These are phyloP conservation scores for Ceratocystis huliohia DNA, from an alignment of 2,329 filamentous ascomycete genomes.

Conservation along the genomic window DNA sequence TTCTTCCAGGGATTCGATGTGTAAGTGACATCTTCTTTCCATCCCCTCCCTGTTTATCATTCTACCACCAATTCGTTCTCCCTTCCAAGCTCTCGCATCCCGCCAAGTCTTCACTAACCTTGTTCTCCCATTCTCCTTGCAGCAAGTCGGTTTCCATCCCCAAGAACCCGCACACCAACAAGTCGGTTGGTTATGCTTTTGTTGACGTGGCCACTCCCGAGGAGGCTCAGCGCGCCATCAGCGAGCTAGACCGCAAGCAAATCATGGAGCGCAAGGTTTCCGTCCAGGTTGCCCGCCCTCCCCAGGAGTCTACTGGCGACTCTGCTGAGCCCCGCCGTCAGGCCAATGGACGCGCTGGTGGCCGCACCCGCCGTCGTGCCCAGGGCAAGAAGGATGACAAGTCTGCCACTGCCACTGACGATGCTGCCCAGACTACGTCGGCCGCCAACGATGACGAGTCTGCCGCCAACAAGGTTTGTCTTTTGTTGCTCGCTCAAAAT, in stretches of 20 bases:
- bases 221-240: constrained; percentile 91
- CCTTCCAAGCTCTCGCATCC: not conserved
- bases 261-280: constrained; percentile 98
- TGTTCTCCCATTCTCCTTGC: constrained; percentile 26
- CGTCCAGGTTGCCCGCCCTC: constrained; percentile 95
- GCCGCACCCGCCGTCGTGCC: constrained; percentile 53
- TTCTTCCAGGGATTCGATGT: constrained; percentile 99
- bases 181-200: constrained; percentile 96
- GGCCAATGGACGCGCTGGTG: constrained; percentile 52
- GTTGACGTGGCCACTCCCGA: constrained; percentile 90
- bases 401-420: constrained; percentile 22
- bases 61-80: not conserved
- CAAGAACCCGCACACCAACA: constrained; percentile 97
- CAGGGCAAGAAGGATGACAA: constrained; percentile 39
- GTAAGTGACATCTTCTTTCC: constrained; percentile 47
- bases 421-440: constrained; percentile 29
- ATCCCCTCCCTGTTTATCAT: not conserved
- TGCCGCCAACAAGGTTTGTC: constrained; percentile 19
- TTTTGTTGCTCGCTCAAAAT: not conserved
- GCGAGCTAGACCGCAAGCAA: constrained; percentile 91
- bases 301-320: constrained; percentile 74
- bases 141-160: constrained; percentile 99
- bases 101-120: not conserved
- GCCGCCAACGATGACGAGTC: constrained; percentile 39
- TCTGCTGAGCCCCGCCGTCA: constrained; percentile 51